Evolutionary conservation across 164 flowering plant species (phyloP).

Genomic region (Vitis amurensis): DNA sequence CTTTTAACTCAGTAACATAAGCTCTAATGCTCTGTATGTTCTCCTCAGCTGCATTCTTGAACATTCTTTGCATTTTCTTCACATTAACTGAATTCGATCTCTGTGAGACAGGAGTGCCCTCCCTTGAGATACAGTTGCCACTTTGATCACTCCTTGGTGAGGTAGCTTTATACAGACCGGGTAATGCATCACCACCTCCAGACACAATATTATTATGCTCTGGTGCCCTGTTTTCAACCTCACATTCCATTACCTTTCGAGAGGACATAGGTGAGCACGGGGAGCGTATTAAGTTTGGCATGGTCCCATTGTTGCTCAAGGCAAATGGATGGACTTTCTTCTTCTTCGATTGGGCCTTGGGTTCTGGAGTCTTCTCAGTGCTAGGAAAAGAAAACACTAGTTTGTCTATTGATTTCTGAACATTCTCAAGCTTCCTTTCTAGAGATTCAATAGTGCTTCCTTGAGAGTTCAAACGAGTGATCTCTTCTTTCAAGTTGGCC

Average conservation of each 20-base stretch:
- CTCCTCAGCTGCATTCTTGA: constrained; percentile 87
- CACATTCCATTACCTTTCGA: constrained; percentile 40
- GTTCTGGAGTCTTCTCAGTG: constrained; percentile 39
- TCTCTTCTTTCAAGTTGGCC: constrained; percentile 69
- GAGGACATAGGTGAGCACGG: constrained; percentile 69
- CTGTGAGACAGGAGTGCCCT: constrained; percentile 42
- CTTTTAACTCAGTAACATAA: constrained; percentile 81
- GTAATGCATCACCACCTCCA: constrained; percentile 10
- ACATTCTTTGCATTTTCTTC: constrained; percentile 79
- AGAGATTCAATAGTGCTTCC: constrained; percentile 57
- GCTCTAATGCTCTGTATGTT: constrained; percentile 71
- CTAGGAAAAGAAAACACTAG: constrained; percentile 44
- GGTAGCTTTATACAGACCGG: constrained; percentile 20
- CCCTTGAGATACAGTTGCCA: constrained; percentile 32
- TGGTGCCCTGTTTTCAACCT: constrained; percentile 59
- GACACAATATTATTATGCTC: constrained; percentile 23
- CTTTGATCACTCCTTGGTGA: constrained; percentile 28
- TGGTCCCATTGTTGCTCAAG: constrained; percentile 56
- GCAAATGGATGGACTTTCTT: constrained; percentile 55
- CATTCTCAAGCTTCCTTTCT: constrained; percentile 75
- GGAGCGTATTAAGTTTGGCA: constrained; percentile 52
- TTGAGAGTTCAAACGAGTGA: constrained; percentile 55
- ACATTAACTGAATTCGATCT: constrained; percentile 55
- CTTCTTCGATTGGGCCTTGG: constrained; percentile 40
- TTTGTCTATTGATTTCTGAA: constrained; percentile 72